phyloP scores from a whole-genome alignment of 352 stramenopile genomes.

The Globisporangium lucens region DNA sequence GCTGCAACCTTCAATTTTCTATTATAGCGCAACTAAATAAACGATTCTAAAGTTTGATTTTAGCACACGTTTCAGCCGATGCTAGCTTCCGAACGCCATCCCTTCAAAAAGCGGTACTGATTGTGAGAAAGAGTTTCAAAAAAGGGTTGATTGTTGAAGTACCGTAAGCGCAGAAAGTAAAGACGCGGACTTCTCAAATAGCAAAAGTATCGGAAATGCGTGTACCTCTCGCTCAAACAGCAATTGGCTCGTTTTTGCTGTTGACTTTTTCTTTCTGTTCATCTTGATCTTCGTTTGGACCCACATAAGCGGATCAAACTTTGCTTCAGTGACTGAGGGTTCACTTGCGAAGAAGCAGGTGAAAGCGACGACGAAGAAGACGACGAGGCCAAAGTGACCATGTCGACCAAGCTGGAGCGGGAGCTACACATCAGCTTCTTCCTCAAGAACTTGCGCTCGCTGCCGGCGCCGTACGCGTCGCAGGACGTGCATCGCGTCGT shows the following conservation, averaged over 20 bases:
- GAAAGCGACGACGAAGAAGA: not conserved
- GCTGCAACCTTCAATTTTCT: constrained; percentile 6
- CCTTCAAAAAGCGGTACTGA: no score
- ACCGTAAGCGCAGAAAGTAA: no score
- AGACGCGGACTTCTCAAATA: no score
- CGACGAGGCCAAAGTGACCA: not conserved
- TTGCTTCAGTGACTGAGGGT: not conserved
- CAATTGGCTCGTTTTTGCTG: no score
- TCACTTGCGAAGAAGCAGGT: not conserved
- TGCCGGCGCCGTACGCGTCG: constrained; percentile 69
- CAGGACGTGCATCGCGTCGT: constrained; percentile 84
- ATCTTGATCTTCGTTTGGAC: not conserved
- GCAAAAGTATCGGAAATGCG: no score
- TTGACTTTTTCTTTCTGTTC: not conserved
- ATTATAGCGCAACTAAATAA: constrained; percentile 6
- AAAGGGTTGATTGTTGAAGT: no score
- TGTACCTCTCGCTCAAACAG: no score
- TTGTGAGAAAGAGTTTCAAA: no score
- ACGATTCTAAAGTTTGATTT: not conserved
- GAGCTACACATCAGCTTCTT: constrained; percentile 83
- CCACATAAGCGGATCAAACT: not conserved
- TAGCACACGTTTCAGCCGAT: not conserved
- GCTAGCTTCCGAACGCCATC: no score
- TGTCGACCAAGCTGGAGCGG: constrained; percentile 45
- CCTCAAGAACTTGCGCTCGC: constrained; percentile 65